Conservation (phyloP, 345 rosid genomes). For the Citrus maxima region DNA sequence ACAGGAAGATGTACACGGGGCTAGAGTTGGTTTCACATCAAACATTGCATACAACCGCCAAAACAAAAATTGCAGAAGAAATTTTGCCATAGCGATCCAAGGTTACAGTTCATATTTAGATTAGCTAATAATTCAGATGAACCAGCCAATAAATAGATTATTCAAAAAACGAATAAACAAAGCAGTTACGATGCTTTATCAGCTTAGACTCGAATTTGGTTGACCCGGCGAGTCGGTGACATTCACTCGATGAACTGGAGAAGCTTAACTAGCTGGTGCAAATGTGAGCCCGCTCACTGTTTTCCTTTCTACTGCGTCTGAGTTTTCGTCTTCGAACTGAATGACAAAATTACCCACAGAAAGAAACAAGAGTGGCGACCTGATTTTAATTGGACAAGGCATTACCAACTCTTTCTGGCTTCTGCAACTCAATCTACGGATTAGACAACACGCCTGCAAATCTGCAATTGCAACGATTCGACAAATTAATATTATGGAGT, state of each 20-base stretch:
- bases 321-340: too few species aligned
- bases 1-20: background rate
- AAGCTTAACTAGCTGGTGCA: background rate
- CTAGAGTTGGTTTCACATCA: too few species aligned
- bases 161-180: background rate
- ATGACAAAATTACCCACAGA: too few species aligned
- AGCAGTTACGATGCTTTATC: background rate
- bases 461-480: too few species aligned
- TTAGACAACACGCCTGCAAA: too few species aligned
- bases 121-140: background rate
- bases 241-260: too few species aligned
- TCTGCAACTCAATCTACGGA: too few species aligned
- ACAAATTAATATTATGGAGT: too few species aligned
- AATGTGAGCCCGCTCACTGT: background rate
- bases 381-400: too few species aligned
- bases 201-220: background rate
- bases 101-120: background rate
- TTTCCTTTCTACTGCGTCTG: too few species aligned
- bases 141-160: background rate
- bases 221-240: background rate
- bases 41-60: background rate
- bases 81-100: background rate
- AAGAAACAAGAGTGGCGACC: too few species aligned
- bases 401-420: too few species aligned
- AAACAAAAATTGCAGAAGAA: background rate